Evolutionary conservation across 495 filamentous ascomycete genomes (phyloP), one percentile per base, ranked within the genome.

Genomic region (Neurospora tetraspora): DNA sequence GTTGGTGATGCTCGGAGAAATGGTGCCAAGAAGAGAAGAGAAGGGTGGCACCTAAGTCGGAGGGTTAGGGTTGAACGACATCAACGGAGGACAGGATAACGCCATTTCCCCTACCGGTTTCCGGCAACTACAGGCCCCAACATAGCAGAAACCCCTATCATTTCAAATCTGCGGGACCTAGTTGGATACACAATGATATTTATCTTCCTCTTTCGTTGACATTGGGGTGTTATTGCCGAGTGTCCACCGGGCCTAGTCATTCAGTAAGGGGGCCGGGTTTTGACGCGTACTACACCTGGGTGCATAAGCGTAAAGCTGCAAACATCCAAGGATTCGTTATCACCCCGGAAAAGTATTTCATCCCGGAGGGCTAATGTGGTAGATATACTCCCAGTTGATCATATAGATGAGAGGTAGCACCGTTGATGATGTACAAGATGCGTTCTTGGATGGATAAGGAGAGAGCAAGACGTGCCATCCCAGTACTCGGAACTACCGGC

Each of bases 331-430:
- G 10, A 23, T 6, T 3, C 45, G 2, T 23, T 23, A 1, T 12
- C 20, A 23, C 20, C 10, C 4, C n/a, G 1, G 4, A 0, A 47
- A 11, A 20, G 5, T 2, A 11, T 5, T 47, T 47, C n/a, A 43
- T 23, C 43, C 43, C 18, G 8, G 9, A 20, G 43, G n/a, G 1
- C 9, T 11, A 23, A 5, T 42, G 0, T 9, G 7, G 42, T 43
- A 23, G 0, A 20, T 0, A 47, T 11, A 0, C n/a, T 20, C 1
- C 4, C 4, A 23, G 10, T 20, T 12, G 20, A 4, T 1, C 4
- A 23, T 23, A 23, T 12, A 23, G 18, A 9, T 20, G 20, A 10
- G n/a, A 47, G 0, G 10, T 12, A 23, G 10, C 10, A 5, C n/a
- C 20, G 4, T 53, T 53, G 2, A 53, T 20, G 4, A 12, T 20